Evolutionary conservation across 1,284 basidiomycete species (phyloP).

Genomic region (Vanrija humicola): DNA sequence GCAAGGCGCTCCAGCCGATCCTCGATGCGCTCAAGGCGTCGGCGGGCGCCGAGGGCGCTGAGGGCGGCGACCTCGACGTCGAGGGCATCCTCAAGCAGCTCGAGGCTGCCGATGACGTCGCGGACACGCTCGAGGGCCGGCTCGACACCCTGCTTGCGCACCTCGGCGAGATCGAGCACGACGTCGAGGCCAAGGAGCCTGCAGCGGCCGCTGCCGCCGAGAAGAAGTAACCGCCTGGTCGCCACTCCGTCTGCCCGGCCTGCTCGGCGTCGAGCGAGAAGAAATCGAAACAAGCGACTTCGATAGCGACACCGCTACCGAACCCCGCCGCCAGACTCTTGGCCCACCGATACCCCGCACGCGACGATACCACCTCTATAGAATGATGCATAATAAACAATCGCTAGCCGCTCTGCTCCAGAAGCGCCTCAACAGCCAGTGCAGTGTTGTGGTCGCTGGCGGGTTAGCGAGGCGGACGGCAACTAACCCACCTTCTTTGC

Average conservation of each 20-base stretch:
- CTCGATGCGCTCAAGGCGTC: slow-evolving; percentile 22
- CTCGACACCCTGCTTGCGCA: slow-evolving; percentile 41
- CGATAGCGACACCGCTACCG: neutral
- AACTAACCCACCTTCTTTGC: slow-evolving; percentile 65
- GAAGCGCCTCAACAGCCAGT: slow-evolving; percentile 71
- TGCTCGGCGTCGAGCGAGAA: no score
- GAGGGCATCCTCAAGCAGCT: slow-evolving; percentile 41
- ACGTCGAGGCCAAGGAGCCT: slow-evolving; percentile 8
- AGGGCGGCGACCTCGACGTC: slow-evolving; percentile 26
- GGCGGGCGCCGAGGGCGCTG: slow-evolving; percentile 15
- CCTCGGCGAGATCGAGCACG: slow-evolving; percentile 33
- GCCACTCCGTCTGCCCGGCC: no score
- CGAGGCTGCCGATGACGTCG: slow-evolving; percentile 45
- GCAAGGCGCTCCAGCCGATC: slow-evolving; percentile 25
- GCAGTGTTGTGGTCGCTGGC: slow-evolving; percentile 65
- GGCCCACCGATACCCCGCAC: slow-evolving; percentile 1
- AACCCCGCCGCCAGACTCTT: neutral
- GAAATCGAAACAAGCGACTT: no score
- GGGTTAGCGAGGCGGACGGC: slow-evolving; percentile 5
- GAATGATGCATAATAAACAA: slow-evolving; percentile 4
- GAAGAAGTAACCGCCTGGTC: slow-evolving; percentile 28
- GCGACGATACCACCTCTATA: slow-evolving; percentile 4
- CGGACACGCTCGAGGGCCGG: slow-evolving; percentile 45
- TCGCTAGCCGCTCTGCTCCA: slow-evolving; percentile 32
- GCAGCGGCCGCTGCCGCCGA: slow-evolving; percentile 46